Evolutionary conservation across 148 eudicot genomes (phyloP).

Genomic region (Fallopia convolvulus): DNA sequence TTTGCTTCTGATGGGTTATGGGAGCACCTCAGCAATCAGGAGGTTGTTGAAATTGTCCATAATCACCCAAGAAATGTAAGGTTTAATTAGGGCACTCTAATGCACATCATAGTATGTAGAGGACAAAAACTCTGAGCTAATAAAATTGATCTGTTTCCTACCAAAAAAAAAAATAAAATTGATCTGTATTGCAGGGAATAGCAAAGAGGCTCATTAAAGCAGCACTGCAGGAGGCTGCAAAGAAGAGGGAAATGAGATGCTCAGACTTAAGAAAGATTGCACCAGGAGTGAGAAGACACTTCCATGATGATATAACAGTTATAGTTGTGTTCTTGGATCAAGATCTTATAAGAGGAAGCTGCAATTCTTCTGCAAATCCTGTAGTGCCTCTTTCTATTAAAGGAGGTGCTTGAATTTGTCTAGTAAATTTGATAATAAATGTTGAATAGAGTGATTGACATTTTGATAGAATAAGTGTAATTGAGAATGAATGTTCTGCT

Average conservation of each 20-base stretch:
- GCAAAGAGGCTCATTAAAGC: slow-evolving; percentile 51
- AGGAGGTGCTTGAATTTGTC: slow-evolving; percentile 21
- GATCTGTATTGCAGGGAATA: slow-evolving; percentile 36
- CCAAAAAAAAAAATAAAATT: no score
- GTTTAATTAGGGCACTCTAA: neutral
- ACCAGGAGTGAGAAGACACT: slow-evolving; percentile 64
- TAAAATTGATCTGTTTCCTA: neutral
- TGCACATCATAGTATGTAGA: neutral
- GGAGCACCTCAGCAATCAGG: slow-evolving; percentile 87
- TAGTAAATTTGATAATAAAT: neutral
- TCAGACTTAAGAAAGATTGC: slow-evolving; percentile 56
- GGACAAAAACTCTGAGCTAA: neutral
- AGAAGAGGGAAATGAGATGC: slow-evolving; percentile 64
- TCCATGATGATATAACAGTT: slow-evolving; percentile 65
- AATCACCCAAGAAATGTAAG: slow-evolving; percentile 57
- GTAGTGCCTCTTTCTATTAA: slow-evolving; percentile 26
- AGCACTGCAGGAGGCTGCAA: slow-evolving; percentile 52
- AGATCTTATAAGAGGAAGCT: slow-evolving; percentile 11
- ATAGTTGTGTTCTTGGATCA: slow-evolving; percentile 52
- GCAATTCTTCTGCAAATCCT: slow-evolving; percentile 11
- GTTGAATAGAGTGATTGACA: neutral
- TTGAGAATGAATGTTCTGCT: neutral
- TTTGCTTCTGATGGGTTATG: slow-evolving; percentile 91
- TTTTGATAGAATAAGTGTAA: neutral
- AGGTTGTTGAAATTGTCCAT: slow-evolving; percentile 70